Conservation (phyloP, 2,329 filamentous ascomycete species). For the Pseudogymnoascus sp. region DNA sequence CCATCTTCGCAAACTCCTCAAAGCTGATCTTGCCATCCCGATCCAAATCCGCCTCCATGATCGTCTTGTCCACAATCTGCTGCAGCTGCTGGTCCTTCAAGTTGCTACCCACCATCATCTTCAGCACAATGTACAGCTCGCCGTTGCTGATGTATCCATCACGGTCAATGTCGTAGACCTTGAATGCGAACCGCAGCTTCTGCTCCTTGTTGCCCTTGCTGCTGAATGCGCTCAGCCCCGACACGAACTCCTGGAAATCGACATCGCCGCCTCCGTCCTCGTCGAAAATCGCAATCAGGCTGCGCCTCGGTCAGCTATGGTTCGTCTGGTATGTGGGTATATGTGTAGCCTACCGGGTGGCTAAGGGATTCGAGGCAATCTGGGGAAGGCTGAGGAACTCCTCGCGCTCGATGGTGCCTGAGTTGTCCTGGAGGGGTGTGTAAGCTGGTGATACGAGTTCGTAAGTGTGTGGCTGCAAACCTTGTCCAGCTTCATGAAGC, state of each 20-base stretch:
- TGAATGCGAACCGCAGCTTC: slow-evolving; percentile 95
- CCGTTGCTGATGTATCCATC: slow-evolving; percentile 98
- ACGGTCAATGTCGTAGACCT: slow-evolving; percentile 98
- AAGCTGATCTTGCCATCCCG: slow-evolving; percentile 97
- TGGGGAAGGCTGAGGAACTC: slow-evolving; percentile 96
- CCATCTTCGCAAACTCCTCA: slow-evolving; percentile 98
- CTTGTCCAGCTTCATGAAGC: slow-evolving; percentile 99
- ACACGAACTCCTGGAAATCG: slow-evolving; percentile 98
- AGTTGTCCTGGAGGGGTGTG: slow-evolving; percentile 66
- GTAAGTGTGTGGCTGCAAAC: slow-evolving; percentile 36
- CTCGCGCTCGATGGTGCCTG: slow-evolving; percentile 94
- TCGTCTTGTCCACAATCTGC: slow-evolving; percentile 99
- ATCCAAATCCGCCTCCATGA: slow-evolving; percentile 98
- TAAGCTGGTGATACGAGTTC: slow-evolving; percentile 7
- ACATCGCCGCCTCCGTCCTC: slow-evolving; percentile 97
- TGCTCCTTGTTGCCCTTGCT: slow-evolving; percentile 99
- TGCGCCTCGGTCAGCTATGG: slow-evolving; percentile 28
- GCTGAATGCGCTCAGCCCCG: slow-evolving; percentile 87
- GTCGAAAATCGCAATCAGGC: slow-evolving; percentile 99
- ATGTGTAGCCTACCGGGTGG: slow-evolving; percentile 58
- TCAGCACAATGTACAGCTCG: slow-evolving; percentile 96
- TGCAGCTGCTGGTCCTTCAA: slow-evolving; percentile 98
- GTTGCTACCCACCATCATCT: slow-evolving; percentile 99
- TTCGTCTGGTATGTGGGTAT: neutral
- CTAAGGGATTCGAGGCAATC: slow-evolving; percentile 94